These are phyloP conservation scores for Penicillium sp. DNA, from an alignment of 2,329 filamentous ascomycete species.

Conservation along the genomic window DNA sequence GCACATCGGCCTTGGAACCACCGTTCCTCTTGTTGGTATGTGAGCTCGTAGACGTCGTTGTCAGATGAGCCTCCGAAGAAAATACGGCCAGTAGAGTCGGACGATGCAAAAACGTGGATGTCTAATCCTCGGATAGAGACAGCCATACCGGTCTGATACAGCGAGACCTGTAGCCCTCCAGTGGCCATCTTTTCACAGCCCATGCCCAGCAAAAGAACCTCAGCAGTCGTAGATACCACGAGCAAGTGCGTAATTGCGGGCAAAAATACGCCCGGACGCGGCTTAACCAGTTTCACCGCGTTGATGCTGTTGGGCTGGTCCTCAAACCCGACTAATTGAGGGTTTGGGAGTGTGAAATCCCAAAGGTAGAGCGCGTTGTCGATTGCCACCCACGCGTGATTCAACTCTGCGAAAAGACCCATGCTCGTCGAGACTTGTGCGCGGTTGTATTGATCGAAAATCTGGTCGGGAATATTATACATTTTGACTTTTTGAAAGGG, in stretches of 20 bases:
- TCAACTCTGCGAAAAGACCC: slow-evolving; percentile 91
- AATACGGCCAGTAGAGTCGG: slow-evolving; percentile 75
- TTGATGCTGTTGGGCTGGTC: slow-evolving; percentile 85
- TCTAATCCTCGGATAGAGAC: slow-evolving; percentile 72
- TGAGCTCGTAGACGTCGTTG: slow-evolving; percentile 88
- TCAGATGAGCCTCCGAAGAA: slow-evolving; percentile 82
- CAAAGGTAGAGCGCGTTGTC: slow-evolving; percentile 95
- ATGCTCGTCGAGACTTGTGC: slow-evolving; percentile 86
- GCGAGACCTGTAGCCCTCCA: slow-evolving; percentile 68
- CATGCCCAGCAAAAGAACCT: slow-evolving; percentile 84
- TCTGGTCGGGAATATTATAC: slow-evolving; percentile 85
- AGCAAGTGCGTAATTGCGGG: slow-evolving; percentile 80
- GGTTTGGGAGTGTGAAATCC: slow-evolving; percentile 94
- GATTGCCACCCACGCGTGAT: slow-evolving; percentile 92
- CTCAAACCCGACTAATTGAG: slow-evolving; percentile 87
- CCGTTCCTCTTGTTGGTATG: slow-evolving; percentile 93
- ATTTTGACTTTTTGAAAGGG: slow-evolving; percentile 85
- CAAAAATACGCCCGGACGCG: slow-evolving; percentile 84
- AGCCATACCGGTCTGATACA: slow-evolving; percentile 88
- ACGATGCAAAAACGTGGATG: slow-evolving; percentile 75
- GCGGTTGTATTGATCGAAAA: slow-evolving; percentile 88
- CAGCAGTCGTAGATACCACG: slow-evolving; percentile 79
- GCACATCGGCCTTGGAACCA: slow-evolving; percentile 90
- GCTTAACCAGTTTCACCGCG: slow-evolving; percentile 81
- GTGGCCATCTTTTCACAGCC: slow-evolving; percentile 61